These are phyloP conservation scores for Pleurostoma richardsiae DNA, from an alignment of 2,329 filamentous ascomycete species.

Conservation along the genomic window DNA sequence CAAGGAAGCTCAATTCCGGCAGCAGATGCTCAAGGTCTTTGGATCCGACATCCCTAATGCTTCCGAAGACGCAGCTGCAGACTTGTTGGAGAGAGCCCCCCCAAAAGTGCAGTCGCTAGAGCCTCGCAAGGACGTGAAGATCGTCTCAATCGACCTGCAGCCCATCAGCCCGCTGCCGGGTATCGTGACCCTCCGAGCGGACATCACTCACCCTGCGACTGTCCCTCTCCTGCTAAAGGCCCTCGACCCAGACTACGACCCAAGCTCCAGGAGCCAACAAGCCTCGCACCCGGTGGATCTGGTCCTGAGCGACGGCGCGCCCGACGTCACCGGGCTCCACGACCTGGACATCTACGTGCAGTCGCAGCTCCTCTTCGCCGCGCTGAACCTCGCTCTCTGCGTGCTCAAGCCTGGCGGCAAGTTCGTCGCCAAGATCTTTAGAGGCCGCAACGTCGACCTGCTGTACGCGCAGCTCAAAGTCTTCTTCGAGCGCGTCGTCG, in stretches of 20 bases:
- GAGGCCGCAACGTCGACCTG: slow-evolving; percentile 90
- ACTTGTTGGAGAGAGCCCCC: slow-evolving; percentile 1
- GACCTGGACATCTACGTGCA: slow-evolving; percentile 98
- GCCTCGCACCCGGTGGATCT: slow-evolving; percentile 80
- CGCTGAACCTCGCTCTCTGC: slow-evolving; percentile 87
- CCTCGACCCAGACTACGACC: slow-evolving; percentile 67
- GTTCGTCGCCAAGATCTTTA: slow-evolving; percentile 97
- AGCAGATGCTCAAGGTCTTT: slow-evolving; percentile 53
- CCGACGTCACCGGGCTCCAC: slow-evolving; percentile 93
- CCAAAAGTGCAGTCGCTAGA: slow-evolving; percentile 14
- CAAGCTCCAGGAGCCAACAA: slow-evolving; percentile 37
- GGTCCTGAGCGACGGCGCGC: slow-evolving; percentile 90
- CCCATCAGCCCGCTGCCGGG: slow-evolving; percentile 92
- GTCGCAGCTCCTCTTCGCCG: slow-evolving; percentile 89
- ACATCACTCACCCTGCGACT: slow-evolving; percentile 95
- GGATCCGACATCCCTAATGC: slow-evolving; percentile 14
- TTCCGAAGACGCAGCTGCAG: slow-evolving; percentile 10
- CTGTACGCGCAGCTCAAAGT: slow-evolving; percentile 90
- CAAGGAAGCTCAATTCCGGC: slow-evolving; percentile 62
- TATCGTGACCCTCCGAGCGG: slow-evolving; percentile 86
- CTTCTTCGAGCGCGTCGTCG: slow-evolving; percentile 81
- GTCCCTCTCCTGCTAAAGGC: slow-evolving; percentile 83
- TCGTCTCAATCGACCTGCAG: slow-evolving; percentile 92
- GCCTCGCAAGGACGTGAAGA: slow-evolving; percentile 72
- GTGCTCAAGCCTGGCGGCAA: slow-evolving; percentile 89